Conservation (phyloP, 495 filamentous ascomycete species). For the Tuber aestivum region DNA sequence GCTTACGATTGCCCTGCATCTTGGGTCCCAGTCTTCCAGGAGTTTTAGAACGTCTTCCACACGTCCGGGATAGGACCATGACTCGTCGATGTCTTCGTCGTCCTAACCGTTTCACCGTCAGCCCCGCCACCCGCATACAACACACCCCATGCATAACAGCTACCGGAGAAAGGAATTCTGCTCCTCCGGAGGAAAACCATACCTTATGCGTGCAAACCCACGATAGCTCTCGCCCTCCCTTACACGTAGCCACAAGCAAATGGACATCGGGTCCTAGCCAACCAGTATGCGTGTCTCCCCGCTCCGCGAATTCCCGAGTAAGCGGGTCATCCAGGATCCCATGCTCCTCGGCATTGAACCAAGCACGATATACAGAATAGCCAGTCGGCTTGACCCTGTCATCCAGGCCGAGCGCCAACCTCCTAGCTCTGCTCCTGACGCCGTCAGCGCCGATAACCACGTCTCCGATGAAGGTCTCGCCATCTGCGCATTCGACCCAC, state of each 20-base stretch:
- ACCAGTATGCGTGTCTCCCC: slow-evolving; percentile 59
- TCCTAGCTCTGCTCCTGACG: slow-evolving; percentile 55
- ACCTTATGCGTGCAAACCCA: slow-evolving; percentile 65
- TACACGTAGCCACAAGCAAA: slow-evolving; percentile 58
- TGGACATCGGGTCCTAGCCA: slow-evolving; percentile 60
- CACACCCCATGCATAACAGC: background rate
- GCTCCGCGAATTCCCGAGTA: slow-evolving; percentile 54
- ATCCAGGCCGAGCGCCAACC: slow-evolving; percentile 58
- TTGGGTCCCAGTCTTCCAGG: slow-evolving; percentile 61
- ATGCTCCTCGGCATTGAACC: slow-evolving; percentile 57
- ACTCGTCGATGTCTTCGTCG: slow-evolving; percentile 56
- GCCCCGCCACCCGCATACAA: slow-evolving; percentile 1
- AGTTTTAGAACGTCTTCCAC: slow-evolving; percentile 56
- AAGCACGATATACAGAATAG: slow-evolving; percentile 56
- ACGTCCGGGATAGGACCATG: slow-evolving; percentile 58
- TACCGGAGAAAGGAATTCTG: background rate
- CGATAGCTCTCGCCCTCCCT: slow-evolving; percentile 59
- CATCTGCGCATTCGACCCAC: slow-evolving; percentile 49
- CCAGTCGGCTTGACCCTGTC: slow-evolving; percentile 56
- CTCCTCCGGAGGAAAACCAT: slow-evolving; percentile 14
- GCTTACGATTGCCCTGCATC: slow-evolving; percentile 39
- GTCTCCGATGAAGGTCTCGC: slow-evolving; percentile 51
- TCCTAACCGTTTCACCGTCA: slow-evolving; percentile 42
- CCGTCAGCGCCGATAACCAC: slow-evolving; percentile 61
- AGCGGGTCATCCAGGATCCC: slow-evolving; percentile 54